Base-by-base conservation (phyloP, 768 basidiomycete species). In the Lactarius vividus region DNA sequence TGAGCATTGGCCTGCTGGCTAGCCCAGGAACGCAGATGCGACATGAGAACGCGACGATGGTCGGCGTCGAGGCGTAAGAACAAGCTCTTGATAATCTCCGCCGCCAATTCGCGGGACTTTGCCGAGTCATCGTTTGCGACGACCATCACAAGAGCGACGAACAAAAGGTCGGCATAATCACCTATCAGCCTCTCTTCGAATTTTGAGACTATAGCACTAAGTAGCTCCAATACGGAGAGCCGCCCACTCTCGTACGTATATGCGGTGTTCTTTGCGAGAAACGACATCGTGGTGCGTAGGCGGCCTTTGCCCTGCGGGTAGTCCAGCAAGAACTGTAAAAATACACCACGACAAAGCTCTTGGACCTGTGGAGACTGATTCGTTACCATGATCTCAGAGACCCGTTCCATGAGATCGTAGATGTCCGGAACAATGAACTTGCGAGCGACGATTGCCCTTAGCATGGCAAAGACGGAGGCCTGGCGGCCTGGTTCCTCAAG, bases 291-390 rank as follows among this genome's bases (percentile, higher is more conserved):
- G 42, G 87, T 89, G 44, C 86, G 88, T 9, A 99, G 81, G 15
- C 96, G 87, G 1, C 92, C 93, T 70, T 92, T 90, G 9, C 96
- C 96, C 75, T 98, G 96, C 3, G 96, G 96, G 73, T 98, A 99
- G 71, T 99, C 96, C 11, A 98, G 85, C 57, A 98, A 80, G 82
- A 99, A 99, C 73, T 96, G 94, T 44, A 98, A 85, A 29, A 96
- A 81, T 35, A 94, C 85, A 55, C 88, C 86, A 23, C 97, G 88
- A 66, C 93, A 96, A 10, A 92, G 85, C 74, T 97, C 95, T 73
- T 96, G 96, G 9, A 96, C 93, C 71, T 91, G 88, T 0, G 86
- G 76, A 3, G 96, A 94, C 75, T 98, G 96, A 70, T 85, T 95
- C 15, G 94, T 96, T 46, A 99, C 93, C 82, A 97, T 88, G 71